Evolutionary conservation across 1,284 basidiomycete species (phyloP).

Genomic region (Boletus putidus): DNA sequence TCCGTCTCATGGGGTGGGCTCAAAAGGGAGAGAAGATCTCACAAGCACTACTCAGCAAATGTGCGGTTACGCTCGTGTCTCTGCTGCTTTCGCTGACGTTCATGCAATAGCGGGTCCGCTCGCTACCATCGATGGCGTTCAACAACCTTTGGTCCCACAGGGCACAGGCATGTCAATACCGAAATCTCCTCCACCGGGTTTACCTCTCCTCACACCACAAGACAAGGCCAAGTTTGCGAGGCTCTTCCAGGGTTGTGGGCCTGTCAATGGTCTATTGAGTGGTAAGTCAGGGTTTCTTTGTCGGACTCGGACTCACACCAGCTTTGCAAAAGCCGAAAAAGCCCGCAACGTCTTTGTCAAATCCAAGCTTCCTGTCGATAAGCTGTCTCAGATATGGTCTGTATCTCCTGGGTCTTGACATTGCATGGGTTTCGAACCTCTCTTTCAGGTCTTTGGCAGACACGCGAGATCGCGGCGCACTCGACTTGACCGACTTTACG

Average conservation of each 20-base stretch:
- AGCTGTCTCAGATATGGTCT: constrained; percentile 92
- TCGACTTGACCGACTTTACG: constrained; percentile 92
- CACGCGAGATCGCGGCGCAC: constrained; percentile 85
- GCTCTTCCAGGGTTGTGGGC: constrained; percentile 74
- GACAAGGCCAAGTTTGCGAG: constrained; percentile 83
- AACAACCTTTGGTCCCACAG: constrained; percentile 45
- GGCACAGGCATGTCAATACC: constrained; percentile 54
- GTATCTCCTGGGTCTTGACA: constrained; percentile 27
- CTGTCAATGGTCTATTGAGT: constrained; percentile 73
- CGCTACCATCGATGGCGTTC: constrained; percentile 77
- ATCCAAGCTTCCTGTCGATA: constrained; percentile 87
- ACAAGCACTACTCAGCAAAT: constrained; percentile 60
- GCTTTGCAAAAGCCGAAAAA: constrained; percentile 65
- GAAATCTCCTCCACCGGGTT: constrained; percentile 58
- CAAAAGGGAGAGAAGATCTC: constrained; percentile 81
- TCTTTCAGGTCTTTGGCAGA: constrained; percentile 84
- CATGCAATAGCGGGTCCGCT: constrained; percentile 70
- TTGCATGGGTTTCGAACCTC: constrained; percentile 8
- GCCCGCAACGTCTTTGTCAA: constrained; percentile 93
- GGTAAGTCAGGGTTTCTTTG: constrained; percentile 46
- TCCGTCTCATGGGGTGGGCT: constrained; percentile 90
- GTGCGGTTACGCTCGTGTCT: constrained; percentile 46
- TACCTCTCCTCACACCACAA: constrained; percentile 69
- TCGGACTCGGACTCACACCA: constrained; percentile 14
- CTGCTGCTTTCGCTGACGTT: constrained; percentile 15